Evolutionary conservation across 768 basidiomycete genomes (phyloP), one percentile per base, ranked within the genome.

Genomic region (Cystofilobasidium bisporidii): DNA sequence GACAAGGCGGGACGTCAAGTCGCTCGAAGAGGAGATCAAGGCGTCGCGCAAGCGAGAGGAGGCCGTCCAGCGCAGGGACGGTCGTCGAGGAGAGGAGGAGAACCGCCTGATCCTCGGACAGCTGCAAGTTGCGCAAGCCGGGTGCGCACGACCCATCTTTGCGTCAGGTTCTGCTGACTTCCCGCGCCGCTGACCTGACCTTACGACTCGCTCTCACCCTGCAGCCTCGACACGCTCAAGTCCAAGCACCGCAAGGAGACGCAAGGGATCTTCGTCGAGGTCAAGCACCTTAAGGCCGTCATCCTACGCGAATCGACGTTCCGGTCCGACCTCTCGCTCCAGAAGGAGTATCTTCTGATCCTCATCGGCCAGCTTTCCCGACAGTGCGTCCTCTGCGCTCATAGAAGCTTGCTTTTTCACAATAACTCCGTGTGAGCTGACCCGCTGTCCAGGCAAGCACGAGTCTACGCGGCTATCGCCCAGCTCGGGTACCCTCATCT

Each of bases 231-330:
- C 69, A 73, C 72, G 38, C 64, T 72, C 3, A 75, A 76, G 65
- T 57, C 69, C 8, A 57, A 65, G 45, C 72, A 60, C 58, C 64
- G 48, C 0, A 61, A 60, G 24, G 91, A 97, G 75, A 87, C 88
- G 79, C 92, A 91, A 74, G 90, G 91, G 12, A 80, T 97, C 24
- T 85, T 98, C 59, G 84, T 89, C 11, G 91, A 96, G 76, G 91
- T 96, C 67, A 83, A 82, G 48, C 97, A 96, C 77, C 81, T 98
- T 72, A 94, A 98, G 76, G 87, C 88, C 64, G 91, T 90, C 74
- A 93, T 86, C 77, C 87, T 84, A 3, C 83, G 94, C 30, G 96
- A 99, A 78, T 83, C 86, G 14, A 81, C 81, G 0, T 83, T 96
- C 80, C 83, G 94, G 40, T 81, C 80, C 67, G 86, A 85, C 72